phyloP scores from a whole-genome alignment of 2,329 filamentous ascomycete species.

The Venturia asperata region DNA sequence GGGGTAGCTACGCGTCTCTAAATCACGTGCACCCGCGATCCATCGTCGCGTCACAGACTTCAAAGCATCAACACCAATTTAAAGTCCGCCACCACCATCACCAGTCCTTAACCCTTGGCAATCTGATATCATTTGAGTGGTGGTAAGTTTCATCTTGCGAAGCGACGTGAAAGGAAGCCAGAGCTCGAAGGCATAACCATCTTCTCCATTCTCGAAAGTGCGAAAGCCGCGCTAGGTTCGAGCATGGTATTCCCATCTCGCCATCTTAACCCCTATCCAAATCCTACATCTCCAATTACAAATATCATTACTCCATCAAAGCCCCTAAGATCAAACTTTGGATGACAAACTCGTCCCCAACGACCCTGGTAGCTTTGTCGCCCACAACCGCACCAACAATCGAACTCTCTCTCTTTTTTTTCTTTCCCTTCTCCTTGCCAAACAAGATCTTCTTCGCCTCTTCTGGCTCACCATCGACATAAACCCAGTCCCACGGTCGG shows the following conservation, averaged over 20 bases:
- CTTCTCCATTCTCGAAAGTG: neutral
- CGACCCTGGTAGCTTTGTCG: constrained; percentile 53
- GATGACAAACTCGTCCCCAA: constrained; percentile 80
- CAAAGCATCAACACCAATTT: too few relatives aligned
- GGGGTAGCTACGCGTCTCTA: too few relatives aligned
- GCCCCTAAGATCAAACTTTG: constrained; percentile 87
- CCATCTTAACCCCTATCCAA: constrained; percentile 29
- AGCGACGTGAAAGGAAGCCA: too few relatives aligned
- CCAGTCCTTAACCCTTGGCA: too few relatives aligned
- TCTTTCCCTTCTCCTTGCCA: constrained; percentile 27
- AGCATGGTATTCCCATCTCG: neutral
- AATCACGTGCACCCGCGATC: too few relatives aligned
- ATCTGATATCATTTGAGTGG: too few relatives aligned
- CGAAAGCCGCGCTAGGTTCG: neutral
- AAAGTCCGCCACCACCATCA: too few relatives aligned
- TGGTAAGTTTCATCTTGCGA: too few relatives aligned
- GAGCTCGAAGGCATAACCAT: too few relatives aligned
- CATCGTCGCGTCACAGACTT: too few relatives aligned
- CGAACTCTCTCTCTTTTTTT: constrained; percentile 24
- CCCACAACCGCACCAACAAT: constrained; percentile 32
- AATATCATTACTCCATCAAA: constrained; percentile 55
- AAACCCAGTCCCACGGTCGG: constrained; percentile 64
- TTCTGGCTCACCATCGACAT: constrained; percentile 60
- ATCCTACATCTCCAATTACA: constrained; percentile 25
- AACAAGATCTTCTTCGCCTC: constrained; percentile 49